A percentile compares a stretch with the other conserved stretches of the same genome.
Conservation (phyloP, 2,329 filamentous ascomycete species). For the Cucurbitaria berberidis region DNA sequence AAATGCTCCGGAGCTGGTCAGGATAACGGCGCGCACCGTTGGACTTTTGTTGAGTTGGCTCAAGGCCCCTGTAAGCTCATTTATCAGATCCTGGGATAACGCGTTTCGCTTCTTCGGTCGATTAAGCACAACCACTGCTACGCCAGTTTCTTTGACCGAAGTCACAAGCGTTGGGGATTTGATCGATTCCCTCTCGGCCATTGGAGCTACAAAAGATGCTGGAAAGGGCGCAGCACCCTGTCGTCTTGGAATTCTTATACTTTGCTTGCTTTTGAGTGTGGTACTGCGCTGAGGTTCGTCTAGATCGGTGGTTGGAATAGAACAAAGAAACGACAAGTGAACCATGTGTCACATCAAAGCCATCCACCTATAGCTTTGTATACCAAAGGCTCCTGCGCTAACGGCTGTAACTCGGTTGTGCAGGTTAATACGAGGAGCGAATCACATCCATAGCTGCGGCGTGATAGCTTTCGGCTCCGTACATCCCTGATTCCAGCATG, state of each 20-base stretch:
- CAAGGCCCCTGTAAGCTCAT: constrained; percentile 38
- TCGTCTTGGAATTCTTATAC: too few species aligned
- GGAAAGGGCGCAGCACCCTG: too few species aligned
- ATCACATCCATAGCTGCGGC: constrained; percentile 1
- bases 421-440: background rate
- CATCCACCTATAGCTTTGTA: too few species aligned
- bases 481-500: background rate
- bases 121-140: constrained; percentile 60
- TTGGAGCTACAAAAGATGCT: too few species aligned
- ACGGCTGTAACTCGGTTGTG: background rate
- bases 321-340: too few species aligned
- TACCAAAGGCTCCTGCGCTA: too few species aligned
- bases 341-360: too few species aligned
- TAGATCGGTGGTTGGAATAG: too few species aligned
- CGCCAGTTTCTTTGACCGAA: constrained; percentile 37
- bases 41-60: constrained; percentile 22
- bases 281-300: too few species aligned
- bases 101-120: constrained; percentile 65
- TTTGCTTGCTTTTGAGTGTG: too few species aligned
- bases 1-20: constrained; percentile 84
- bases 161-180: constrained; percentile 14
- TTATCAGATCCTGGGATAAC: constrained; percentile 60
- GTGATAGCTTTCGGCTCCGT: constrained; percentile 1
- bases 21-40: constrained; percentile 52
- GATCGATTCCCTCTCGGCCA: too few species aligned